phyloP scores from a whole-genome alignment of 768 basidiomycete species.

The Tephrocybe sp. region DNA sequence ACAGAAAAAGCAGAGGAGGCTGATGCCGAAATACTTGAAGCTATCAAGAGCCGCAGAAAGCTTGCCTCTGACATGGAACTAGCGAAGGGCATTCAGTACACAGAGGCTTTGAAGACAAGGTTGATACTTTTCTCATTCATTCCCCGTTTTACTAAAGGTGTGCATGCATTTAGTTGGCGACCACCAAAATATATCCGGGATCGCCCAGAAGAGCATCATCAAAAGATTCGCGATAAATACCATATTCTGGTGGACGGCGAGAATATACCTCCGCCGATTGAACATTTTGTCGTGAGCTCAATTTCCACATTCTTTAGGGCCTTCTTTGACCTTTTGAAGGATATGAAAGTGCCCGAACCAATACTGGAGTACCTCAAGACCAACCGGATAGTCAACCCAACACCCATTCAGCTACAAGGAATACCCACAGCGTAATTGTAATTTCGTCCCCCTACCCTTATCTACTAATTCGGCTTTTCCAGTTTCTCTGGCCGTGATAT shows the following conservation, averaged over 20 bases:
- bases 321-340: slow-evolving; percentile 40
- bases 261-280: slow-evolving; percentile 90
- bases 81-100: slow-evolving; percentile 90
- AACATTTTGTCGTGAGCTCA: slow-evolving; percentile 76
- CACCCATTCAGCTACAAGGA: slow-evolving; percentile 97
- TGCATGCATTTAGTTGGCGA: slow-evolving; percentile 64
- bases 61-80: slow-evolving; percentile 92
- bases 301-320: slow-evolving; percentile 14
- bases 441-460: slow-evolving; percentile 11
- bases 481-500: slow-evolving; percentile 96
- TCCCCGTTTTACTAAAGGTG: background rate
- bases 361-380: slow-evolving; percentile 81
- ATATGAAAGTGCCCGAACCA: slow-evolving; percentile 96
- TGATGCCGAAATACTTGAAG: slow-evolving; percentile 89
- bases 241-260: slow-evolving; percentile 97
- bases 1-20: slow-evolving; percentile 84
- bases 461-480: slow-evolving; percentile 11
- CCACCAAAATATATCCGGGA: slow-evolving; percentile 84
- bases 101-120: slow-evolving; percentile 83
- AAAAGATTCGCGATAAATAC: slow-evolving; percentile 80
- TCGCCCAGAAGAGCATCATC: slow-evolving; percentile 65
- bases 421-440: slow-evolving; percentile 81
- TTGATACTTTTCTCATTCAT: slow-evolving; percentile 27
- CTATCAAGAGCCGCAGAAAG: slow-evolving; percentile 88
- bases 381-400: slow-evolving; percentile 84